Evolutionary conservation across 768 basidiomycete species (phyloP), one percentile per base, ranked within the genome.

Genomic region (Serendipita sp.): DNA sequence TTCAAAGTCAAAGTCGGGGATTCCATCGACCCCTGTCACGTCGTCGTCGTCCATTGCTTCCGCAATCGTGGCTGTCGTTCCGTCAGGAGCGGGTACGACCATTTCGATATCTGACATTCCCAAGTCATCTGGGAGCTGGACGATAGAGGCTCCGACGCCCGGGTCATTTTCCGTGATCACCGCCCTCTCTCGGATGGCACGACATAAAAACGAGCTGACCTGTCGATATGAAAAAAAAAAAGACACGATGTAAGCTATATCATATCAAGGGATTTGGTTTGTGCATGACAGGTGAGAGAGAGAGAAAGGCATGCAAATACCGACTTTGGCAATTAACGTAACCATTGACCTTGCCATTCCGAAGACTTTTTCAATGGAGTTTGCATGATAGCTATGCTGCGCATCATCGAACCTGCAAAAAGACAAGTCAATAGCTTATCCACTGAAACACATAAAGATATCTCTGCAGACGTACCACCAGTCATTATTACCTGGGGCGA

Each of bases 341-440:
- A 74, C 65, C 56, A 72, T 68, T 38, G 64, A 64, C 63, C 73
- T 73, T 44, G 72, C 74, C 64, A 74, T 75, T 48, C 79, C 80
- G 70, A 79, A 77, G 64, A 76, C 75, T 67, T 73, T 77, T 70
- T 81, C 79, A 48, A 78, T 74, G 48, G 75, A 76, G 30, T 36
- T 60, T 18, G 41, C 30, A 35, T 65, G 65, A 35, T 58, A 65
- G 32, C 30, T 64, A 5, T 63, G 45, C 3, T 64, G 45, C 4
- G 44, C 46, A 36, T 13, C 56, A 35, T 60, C 56, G 67, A 65
- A 48, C 54, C 64, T 68, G 72, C 38, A 41, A 41, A 41, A 67
- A 73, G 75, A 70, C 68, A 75, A 64, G 66, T 63, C 70, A 73
- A 69, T 68, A 72, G 67, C 23, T 23, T 23, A 23, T 23, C 23